phyloP scores from a whole-genome alignment of 2,329 filamentous ascomycete species.

The Claviceps sp. region DNA sequence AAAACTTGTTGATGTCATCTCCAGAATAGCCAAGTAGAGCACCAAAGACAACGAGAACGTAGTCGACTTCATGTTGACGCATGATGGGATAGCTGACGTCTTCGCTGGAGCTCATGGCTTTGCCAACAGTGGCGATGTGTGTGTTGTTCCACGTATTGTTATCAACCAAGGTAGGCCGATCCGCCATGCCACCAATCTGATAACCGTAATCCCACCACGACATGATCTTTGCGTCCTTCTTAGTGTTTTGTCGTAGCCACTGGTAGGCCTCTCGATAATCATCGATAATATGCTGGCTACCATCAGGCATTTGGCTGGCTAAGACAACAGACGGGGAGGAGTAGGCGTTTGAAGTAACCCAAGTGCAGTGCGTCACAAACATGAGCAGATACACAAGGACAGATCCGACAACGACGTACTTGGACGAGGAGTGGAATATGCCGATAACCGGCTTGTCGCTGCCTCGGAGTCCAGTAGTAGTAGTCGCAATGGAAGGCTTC shows the following conservation, averaged over 20 bases:
- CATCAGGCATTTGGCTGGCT: conserved; percentile 82
- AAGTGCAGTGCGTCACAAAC: conserved; percentile 95
- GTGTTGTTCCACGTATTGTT: conserved; percentile 99
- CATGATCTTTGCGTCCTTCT: conserved; percentile 94
- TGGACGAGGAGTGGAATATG: conserved; percentile 70
- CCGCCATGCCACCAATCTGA: conserved; percentile 98
- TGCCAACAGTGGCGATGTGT: conserved; percentile 96
- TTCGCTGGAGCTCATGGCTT: conserved; percentile 94
- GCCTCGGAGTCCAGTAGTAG: conserved; percentile 44
- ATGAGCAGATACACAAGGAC: conserved; percentile 73
- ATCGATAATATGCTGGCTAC: conserved; percentile 95
- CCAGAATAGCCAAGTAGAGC: conserved; percentile 93
- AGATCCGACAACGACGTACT: conserved; percentile 58
- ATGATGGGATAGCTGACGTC: conserved; percentile 98
- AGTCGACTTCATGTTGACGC: conserved; percentile 96
- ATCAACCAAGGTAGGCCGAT: conserved; percentile 90
- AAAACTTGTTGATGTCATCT: conserved; percentile 98
- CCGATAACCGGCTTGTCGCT: conserved; percentile 64
- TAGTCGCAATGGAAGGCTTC: conserved; percentile 29
- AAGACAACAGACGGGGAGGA: conserved; percentile 95
- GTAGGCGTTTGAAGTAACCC: conserved; percentile 98
- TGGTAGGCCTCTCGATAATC: conserved; percentile 99
- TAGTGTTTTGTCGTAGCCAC: conserved; percentile 96
- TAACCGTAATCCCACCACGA: conserved; percentile 99
- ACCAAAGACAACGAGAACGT: conserved; percentile 94